Evolutionary conservation across 2,329 filamentous ascomycete genomes (phyloP).

Genomic region (Cercospora sesami): DNA sequence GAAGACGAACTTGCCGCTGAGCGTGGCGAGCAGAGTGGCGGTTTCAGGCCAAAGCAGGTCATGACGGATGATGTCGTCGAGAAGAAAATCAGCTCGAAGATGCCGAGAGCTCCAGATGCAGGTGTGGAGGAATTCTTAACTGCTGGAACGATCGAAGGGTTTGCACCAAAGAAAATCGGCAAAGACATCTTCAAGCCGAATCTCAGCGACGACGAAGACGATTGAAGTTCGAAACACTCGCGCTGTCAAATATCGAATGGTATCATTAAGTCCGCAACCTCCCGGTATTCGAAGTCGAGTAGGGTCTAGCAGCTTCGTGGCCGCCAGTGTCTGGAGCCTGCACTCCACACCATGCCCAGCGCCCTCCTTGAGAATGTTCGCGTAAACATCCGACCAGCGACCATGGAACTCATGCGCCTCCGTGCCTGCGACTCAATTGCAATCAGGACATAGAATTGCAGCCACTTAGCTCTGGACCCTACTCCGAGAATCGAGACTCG

Average conservation of each 20-base stretch:
- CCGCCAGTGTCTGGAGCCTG: not conserved
- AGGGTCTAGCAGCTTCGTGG: not conserved
- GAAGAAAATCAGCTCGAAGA: constrained; percentile 30
- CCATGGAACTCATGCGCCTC: not conserved
- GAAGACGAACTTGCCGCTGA: constrained; percentile 45
- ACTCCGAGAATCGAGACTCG: not conserved
- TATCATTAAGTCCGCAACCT: not conserved
- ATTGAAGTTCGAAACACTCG: not conserved
- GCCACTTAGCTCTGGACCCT: not conserved
- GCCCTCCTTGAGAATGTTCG: not conserved
- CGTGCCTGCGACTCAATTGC: not conserved
- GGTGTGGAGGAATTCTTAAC: constrained; percentile 10
- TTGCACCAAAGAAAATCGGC: constrained; percentile 29
- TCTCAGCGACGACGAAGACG: constrained; percentile 12
- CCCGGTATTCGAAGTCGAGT: not conserved
- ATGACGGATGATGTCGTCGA: constrained; percentile 39
- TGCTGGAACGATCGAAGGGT: constrained; percentile 34
- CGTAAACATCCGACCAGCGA: not conserved
- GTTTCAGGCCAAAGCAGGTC: constrained; percentile 36
- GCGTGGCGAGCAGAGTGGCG: constrained; percentile 43
- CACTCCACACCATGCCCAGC: not conserved
- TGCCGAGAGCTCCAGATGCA: constrained; percentile 14
- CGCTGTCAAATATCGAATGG: not conserved
- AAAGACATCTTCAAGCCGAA: constrained; percentile 10
- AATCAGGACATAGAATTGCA: not conserved